phyloP scores from a whole-genome alignment of 768 basidiomycete species.

The Suillus discolor region DNA sequence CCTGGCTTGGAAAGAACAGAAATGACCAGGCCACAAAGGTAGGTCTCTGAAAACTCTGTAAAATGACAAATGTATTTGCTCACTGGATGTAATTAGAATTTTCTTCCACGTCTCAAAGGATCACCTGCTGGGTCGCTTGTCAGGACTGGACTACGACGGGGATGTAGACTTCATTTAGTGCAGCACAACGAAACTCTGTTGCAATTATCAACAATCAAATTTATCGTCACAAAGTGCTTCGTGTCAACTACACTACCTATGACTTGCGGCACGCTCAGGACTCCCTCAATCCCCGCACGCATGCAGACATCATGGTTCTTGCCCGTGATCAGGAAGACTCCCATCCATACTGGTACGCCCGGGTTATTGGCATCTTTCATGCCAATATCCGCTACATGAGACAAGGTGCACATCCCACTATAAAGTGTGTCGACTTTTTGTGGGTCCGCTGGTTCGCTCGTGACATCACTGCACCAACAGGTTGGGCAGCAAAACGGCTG shows the following conservation, averaged over 20 bases:
- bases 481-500: no score
- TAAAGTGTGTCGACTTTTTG: no score
- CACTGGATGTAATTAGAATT: slow-evolving; percentile 20
- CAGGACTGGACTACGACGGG: slow-evolving; percentile 21
- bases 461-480: no score
- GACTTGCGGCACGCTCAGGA: no score
- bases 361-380: no score
- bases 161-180: slow-evolving; percentile 27
- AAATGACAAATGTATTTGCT: neutral
- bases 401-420: no score
- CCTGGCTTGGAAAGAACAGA: slow-evolving; percentile 8
- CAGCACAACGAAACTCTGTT: slow-evolving; percentile 22
- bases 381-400: no score
- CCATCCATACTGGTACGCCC: no score
- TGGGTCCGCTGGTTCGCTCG: no score
- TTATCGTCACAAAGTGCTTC: slow-evolving; percentile 23
- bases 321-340: no score
- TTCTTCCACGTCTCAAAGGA: slow-evolving; percentile 20
- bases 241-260: slow-evolving; percentile 24
- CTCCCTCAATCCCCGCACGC: no score
- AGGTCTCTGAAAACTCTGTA: neutral
- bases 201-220: slow-evolving; percentile 24
- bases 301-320: no score
- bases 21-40: slow-evolving; percentile 18
- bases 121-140: slow-evolving; percentile 19